Evolutionary conservation across 1,284 basidiomycete species (phyloP), one percentile per base, ranked within the genome.

Genomic region (Austropuccinia psidii): DNA sequence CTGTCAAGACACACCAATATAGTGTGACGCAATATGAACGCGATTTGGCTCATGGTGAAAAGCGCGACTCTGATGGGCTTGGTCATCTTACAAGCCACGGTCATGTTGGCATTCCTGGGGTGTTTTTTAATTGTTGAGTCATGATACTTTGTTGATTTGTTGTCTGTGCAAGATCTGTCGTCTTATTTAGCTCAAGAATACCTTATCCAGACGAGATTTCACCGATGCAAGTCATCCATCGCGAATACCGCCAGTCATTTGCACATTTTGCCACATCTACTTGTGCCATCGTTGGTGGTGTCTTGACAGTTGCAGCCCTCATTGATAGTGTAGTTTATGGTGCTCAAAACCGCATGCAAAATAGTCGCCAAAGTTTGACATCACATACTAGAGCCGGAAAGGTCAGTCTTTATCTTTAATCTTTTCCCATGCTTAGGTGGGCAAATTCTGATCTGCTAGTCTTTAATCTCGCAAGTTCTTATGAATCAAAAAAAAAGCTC

Each of bases 211-310:
- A 80, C 76, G 96, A 99, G 80, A 98, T 98, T 79, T 95, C 92
- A n/a, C 94, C 93, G 1, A 91, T 97, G 79, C 88, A 91, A 70
- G 89, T 97, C 58, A 88, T 93, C 27, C 92, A 96, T 79, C 86
- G 86, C n/a, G 93, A 96, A 80, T 89, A 86, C 47, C 86, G 93
- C 73, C 92, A 96, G 82, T 91, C 91, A 0, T 94, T 98, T 80
- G 93, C 94, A 6, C 96, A 98, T 82, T 98, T 98, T 85, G 82
- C 98, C 47, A 96, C 93, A 43, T 95, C 92, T 90, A 95, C 94
- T 24, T 98, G 94, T 79, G 96, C 96, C 3, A 97, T 99, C 78
- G 88, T 98, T 47, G 95, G 95, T 76, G 95, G 96, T 78, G 93
- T 98, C 8, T 83, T 99, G 62, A 99, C 96, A 0, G 88, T 99